These are phyloP conservation scores for Vigna mungo DNA, from an alignment of 306 rosid species.

Conservation along the genomic window DNA sequence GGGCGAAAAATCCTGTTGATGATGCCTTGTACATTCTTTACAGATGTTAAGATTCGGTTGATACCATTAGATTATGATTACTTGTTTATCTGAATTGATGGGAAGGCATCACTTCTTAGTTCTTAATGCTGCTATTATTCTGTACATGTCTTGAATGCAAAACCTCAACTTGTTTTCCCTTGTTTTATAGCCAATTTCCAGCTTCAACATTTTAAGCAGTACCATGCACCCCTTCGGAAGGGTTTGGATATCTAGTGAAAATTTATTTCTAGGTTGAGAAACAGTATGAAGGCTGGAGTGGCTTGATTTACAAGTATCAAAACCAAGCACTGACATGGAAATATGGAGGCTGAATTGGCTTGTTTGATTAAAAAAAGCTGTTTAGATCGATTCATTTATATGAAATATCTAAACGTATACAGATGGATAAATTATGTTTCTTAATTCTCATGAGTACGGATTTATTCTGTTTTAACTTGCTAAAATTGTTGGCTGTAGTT, in stretches of 20 bases:
- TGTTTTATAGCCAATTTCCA: not conserved
- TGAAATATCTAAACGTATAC: not conserved
- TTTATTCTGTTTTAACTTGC: not conserved
- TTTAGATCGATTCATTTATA: not conserved
- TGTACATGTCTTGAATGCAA: constrained; percentile 50
- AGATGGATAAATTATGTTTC: not conserved
- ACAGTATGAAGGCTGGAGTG: not conserved
- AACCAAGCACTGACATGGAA: not conserved
- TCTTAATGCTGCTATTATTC: constrained; percentile 50
- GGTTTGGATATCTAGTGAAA: not conserved
- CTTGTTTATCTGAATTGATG: constrained; percentile 55
- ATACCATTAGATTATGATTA: constrained; percentile 45
- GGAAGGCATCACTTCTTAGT: constrained; percentile 43
- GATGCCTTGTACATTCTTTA: constrained; percentile 69
- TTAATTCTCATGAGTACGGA: not conserved
- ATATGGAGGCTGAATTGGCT: not conserved
- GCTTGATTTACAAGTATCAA: not conserved
- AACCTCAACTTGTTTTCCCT: constrained; percentile 15
- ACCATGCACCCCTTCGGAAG: not conserved
- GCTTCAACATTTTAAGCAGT: not conserved
- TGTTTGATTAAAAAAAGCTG: not conserved
- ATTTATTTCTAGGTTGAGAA: not conserved
- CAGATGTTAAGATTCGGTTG: constrained; percentile 61
- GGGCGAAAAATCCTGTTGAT: constrained; percentile 46
- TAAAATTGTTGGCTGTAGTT: not conserved